Conservation (phyloP, 2,329 filamentous ascomycete genomes). For the Monilinia vaccinii-corymbosi region DNA sequence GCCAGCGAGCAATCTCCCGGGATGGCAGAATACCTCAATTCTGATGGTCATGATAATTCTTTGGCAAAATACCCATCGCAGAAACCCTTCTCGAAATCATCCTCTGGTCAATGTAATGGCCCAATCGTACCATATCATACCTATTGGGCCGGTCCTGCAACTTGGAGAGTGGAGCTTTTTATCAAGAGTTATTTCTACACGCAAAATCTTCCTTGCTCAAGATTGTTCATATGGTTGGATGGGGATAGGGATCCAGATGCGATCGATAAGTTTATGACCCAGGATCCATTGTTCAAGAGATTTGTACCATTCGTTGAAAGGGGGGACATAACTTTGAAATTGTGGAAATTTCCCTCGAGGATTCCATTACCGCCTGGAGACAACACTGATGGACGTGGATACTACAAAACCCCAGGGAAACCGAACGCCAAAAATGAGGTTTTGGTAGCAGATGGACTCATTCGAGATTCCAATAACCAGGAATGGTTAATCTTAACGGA, state of each 20-base stretch:
- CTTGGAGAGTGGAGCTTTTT: constrained; percentile 47
- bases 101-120: constrained; percentile 41
- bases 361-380: constrained; percentile 42
- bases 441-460: constrained; percentile 41
- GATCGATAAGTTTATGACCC: constrained; percentile 41
- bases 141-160: constrained; percentile 48
- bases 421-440: constrained; percentile 30
- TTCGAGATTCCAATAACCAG: constrained; percentile 39
- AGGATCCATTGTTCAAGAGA: constrained; percentile 42
- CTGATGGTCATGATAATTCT: constrained; percentile 29
- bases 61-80: constrained; percentile 27
- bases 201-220: constrained; percentile 45
- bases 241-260: constrained; percentile 41
- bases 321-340: constrained; percentile 42
- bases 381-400: constrained; percentile 39
- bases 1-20: constrained; percentile 28
- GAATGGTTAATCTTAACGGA: constrained; percentile 44
- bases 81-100: constrained; percentile 33
- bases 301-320: constrained; percentile 44
- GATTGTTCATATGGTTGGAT: constrained; percentile 46
- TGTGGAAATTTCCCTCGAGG: constrained; percentile 44
- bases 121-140: constrained; percentile 47
- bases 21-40: constrained; percentile 28
- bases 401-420: constrained; percentile 39
- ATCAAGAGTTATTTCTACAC: constrained; percentile 48